Percentiles rank a stretch among this genome's conserved stretches.
phyloP scores from a whole-genome alignment of 2,329 filamentous ascomycete species.

The Leptoxyphium fumago region DNA sequence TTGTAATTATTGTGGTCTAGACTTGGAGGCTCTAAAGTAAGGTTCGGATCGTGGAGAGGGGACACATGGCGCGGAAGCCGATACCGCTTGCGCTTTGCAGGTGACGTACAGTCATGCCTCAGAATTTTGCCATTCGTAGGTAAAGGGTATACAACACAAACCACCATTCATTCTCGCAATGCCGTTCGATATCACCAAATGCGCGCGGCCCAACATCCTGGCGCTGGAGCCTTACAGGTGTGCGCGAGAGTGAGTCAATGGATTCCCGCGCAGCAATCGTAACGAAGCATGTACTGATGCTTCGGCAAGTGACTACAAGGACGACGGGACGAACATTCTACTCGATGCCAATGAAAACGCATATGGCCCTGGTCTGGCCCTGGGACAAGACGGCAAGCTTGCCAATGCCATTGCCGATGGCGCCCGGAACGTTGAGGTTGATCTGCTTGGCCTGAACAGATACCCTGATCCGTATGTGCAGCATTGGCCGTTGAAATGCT shows the following conservation, averaged over 20 bases:
- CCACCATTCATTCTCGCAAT: conserved; percentile 8
- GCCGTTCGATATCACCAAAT: conserved; percentile 35
- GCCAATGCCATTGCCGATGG: conserved; percentile 28
- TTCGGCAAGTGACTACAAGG: conserved; percentile 67
- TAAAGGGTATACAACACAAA: too few species aligned
- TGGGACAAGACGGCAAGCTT: conserved; percentile 34
- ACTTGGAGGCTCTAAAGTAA: not conserved
- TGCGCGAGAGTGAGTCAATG: conserved; percentile 34
- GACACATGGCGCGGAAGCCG: not conserved
- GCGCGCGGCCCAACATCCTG: conserved; percentile 38
- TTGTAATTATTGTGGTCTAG: too few species aligned
- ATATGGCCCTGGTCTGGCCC: conserved; percentile 63
- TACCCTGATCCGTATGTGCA: conserved; percentile 67
- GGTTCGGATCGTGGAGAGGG: not conserved
- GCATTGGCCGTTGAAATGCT: not conserved
- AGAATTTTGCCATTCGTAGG: not conserved
- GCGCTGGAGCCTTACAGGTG: conserved; percentile 39
- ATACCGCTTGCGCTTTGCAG: not conserved
- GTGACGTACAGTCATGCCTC: not conserved
- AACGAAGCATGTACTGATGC: not conserved
- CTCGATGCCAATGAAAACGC: conserved; percentile 98
- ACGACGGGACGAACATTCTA: conserved; percentile 88
- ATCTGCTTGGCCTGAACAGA: conserved; percentile 72
- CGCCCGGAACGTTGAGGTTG: conserved; percentile 43
- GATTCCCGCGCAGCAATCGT: not conserved